Evolutionary conservation across 768 basidiomycete species (phyloP).

Genomic region (Steccherinum ochraceum): DNA sequence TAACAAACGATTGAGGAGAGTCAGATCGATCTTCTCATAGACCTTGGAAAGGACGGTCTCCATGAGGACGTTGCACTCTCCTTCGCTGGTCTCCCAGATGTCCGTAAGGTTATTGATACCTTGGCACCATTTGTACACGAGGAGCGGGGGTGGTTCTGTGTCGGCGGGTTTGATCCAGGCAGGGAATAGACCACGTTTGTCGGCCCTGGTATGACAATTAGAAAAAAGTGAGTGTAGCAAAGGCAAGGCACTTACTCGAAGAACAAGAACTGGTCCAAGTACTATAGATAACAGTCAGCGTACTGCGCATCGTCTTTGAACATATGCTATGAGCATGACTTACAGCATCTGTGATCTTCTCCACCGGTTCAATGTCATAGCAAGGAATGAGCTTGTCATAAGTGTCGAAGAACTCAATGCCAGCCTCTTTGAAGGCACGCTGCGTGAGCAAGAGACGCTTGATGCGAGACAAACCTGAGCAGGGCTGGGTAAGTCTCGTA

Average conservation of each 20-base stretch:
- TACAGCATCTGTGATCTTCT: slow-evolving; percentile 98
- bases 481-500: neutral
- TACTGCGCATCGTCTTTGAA: neutral
- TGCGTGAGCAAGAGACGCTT: slow-evolving; percentile 96
- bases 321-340: slow-evolving; percentile 21
- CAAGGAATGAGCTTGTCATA: slow-evolving; percentile 98
- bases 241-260: slow-evolving; percentile 60
- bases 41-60: slow-evolving; percentile 97
- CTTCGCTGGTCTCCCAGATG: slow-evolving; percentile 97
- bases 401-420: slow-evolving; percentile 95
- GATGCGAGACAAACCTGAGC: slow-evolving; percentile 82
- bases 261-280: slow-evolving; percentile 97
- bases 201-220: slow-evolving; percentile 45
- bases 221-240: neutral
- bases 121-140: slow-evolving; percentile 99
- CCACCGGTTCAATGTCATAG: slow-evolving; percentile 98
- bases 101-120: slow-evolving; percentile 98
- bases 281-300: slow-evolving; percentile 35
- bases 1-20: slow-evolving; percentile 89
- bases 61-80: slow-evolving; percentile 98
- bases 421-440: slow-evolving; percentile 97
- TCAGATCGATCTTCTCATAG: slow-evolving; percentile 98
- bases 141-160: slow-evolving; percentile 90
- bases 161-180: slow-evolving; percentile 99
- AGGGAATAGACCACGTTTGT: slow-evolving; percentile 97